Evolutionary conservation across 2,329 filamentous ascomycete genomes (phyloP).

Genomic region (Xylaria digitata): DNA sequence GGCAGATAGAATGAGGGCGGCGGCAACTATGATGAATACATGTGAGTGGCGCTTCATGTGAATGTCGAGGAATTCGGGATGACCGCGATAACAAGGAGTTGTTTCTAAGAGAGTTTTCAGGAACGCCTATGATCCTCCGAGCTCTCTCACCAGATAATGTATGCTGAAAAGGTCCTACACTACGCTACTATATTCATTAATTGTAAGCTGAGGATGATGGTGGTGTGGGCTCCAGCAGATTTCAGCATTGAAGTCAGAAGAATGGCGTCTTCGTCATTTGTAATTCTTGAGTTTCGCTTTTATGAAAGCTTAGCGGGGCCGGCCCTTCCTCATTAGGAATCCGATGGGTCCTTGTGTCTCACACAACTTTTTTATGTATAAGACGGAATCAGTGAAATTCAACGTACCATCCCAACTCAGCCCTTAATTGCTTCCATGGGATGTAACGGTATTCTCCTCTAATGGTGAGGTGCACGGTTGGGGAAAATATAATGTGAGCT

Average conservation of each 20-base stretch:
- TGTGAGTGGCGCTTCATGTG: not conserved
- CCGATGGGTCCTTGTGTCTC: constrained; percentile 8
- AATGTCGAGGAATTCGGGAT: constrained; percentile 14
- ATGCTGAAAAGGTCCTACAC: too few relatives aligned
- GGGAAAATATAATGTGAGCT: not conserved
- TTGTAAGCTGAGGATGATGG: not conserved
- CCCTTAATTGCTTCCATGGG: too few relatives aligned
- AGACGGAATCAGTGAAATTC: too few relatives aligned
- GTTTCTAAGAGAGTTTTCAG: not conserved
- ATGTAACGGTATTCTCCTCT: too few relatives aligned
- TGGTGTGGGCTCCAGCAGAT: not conserved
- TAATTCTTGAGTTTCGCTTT: constrained; percentile 23
- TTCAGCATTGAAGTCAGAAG: not conserved
- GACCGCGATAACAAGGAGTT: constrained; percentile 6
- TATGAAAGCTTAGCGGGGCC: constrained; percentile 14
- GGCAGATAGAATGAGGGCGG: not conserved
- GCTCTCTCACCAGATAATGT: not conserved
- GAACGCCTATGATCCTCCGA: not conserved
- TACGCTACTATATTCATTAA: too few relatives aligned
- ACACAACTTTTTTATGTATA: constrained; percentile 19
- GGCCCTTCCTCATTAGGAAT: constrained; percentile 29
- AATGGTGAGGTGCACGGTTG: not conserved
- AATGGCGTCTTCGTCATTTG: constrained; percentile 8
- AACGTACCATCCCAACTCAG: too few relatives aligned
- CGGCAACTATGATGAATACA: not conserved